Conservation (phyloP, 257 asterid genomes). For the Solanum ossicruentum region DNA sequence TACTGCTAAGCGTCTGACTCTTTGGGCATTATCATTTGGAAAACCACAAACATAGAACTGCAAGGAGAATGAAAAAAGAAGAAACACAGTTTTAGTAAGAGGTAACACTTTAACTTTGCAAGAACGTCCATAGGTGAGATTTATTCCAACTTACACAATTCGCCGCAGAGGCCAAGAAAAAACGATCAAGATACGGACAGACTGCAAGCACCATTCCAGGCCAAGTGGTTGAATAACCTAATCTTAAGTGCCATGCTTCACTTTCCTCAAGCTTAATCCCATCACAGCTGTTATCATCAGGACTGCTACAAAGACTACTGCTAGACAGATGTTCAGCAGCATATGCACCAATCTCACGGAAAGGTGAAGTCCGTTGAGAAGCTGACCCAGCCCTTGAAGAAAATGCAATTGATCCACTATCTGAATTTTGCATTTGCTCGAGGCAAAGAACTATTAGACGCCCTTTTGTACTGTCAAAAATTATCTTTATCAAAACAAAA, state of each 20-base stretch:
- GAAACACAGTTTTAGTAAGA: neutral
- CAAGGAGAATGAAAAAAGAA: neutral
- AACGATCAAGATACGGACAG: conserved; percentile 76
- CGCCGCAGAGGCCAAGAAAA: conserved; percentile 83
- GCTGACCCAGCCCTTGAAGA: conserved; percentile 39
- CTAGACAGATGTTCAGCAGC: conserved; percentile 56
- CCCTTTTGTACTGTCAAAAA: conserved; percentile 66
- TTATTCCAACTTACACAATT: conserved; percentile 56
- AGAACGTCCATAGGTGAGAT: neutral
- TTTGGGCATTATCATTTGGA: conserved; percentile 55
- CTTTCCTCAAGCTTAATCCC: conserved; percentile 74
- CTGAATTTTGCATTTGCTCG: conserved; percentile 59
- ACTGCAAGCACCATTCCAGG: conserved; percentile 84
- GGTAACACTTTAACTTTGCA: conserved; percentile 4
- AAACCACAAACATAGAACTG: conserved; percentile 88
- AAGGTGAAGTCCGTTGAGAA: conserved; percentile 54
- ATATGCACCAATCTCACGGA: conserved; percentile 29
- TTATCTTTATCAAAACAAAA: neutral
- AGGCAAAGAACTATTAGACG: conserved; percentile 81
- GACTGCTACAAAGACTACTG: conserved; percentile 76
- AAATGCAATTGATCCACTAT: conserved; percentile 42
- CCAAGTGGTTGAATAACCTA: conserved; percentile 56
- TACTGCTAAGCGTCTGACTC: conserved; percentile 55
- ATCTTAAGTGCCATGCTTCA: conserved; percentile 68
- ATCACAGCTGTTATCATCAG: conserved; percentile 68